Evolutionary conservation across 106 monocot genomes (phyloP), one percentile per base, ranked within the genome.

Genomic region (Phalaenopsis equestris): DNA sequence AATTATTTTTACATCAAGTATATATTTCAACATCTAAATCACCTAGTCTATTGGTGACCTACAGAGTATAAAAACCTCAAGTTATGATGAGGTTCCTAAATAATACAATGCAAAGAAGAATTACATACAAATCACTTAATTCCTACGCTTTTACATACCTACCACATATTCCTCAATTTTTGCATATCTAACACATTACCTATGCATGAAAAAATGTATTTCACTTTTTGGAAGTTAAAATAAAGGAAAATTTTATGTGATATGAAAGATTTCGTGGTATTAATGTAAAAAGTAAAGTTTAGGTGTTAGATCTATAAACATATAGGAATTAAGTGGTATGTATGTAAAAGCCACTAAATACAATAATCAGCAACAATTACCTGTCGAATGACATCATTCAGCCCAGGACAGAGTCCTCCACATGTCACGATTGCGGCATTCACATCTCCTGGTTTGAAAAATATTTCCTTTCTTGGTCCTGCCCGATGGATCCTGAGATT

Each of bases 301-400:
- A 30, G 30, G 30, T 30, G 30, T 30, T 30, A 30, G 30, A 30
- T 30, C 30, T 30, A 30, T 30, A 30, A 30, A 30, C 0, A 30
- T 30, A 30, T 30, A 30, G 30, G 30, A 30, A 30, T 30, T 30
- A 30, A 30, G 30, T 30, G 30, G 0, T 30, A 30, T 30, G 30
- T 30, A 30, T 30, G 30, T 30, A 30, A 30, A 30, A 0, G 30
- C 30, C 30, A 30, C 30, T 37, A 42, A 55, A 77, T 55, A 77
- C 4, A 55, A 19, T 24, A 5, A 49, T 64, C 16, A 18, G 10
- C 16, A 12, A 79, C 5, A 79, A 12, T 58, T 49, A 84, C 84
- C 84, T 84, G 84, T 30, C 84, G 39, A 47, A 84, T 84, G 24
- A 84, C 84, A 80, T 84, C 84, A 80, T 84, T 84, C 23, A 84